Percentiles rank a stretch among this genome's conserved stretches.
Conservation (phyloP, 345 rosid species). For the Zanthoxylum bungeanum region DNA sequence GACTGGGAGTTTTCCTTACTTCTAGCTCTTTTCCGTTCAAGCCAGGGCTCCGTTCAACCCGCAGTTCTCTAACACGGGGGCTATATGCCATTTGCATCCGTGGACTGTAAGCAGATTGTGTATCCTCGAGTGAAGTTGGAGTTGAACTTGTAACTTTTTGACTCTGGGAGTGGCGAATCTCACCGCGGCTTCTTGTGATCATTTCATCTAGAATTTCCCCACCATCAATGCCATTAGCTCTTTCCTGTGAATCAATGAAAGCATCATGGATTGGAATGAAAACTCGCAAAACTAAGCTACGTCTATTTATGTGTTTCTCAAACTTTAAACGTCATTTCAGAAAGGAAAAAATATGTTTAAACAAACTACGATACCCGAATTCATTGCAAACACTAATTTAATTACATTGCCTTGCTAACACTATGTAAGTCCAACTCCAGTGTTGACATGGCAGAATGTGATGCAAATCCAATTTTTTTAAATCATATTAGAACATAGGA, state of each 20-base stretch:
- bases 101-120: conserved; percentile 44
- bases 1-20: conserved; percentile 40
- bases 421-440: no score
- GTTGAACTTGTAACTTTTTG: conserved; percentile 55
- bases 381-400: no score
- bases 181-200: conserved; percentile 72
- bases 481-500: no score
- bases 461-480: no score
- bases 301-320: background rate
- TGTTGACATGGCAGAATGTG: no score
- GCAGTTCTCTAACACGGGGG: conserved; percentile 32
- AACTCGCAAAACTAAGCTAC: background rate
- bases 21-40: conserved; percentile 29
- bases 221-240: conserved; percentile 29
- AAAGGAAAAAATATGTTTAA: background rate
- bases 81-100: conserved; percentile 35
- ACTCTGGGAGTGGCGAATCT: conserved; percentile 51
- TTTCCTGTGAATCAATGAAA: conserved; percentile 34
- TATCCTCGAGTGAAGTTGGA: conserved; percentile 32
- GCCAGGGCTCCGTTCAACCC: conserved; percentile 25
- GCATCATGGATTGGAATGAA: conserved; percentile 7
- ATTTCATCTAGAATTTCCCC: conserved; percentile 67
- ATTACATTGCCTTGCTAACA: no score
- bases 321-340: background rate
- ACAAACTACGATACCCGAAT: background rate